Evolutionary conservation across 2,329 filamentous ascomycete genomes (phyloP).

Genomic region (Raffaelea albimanens): DNA sequence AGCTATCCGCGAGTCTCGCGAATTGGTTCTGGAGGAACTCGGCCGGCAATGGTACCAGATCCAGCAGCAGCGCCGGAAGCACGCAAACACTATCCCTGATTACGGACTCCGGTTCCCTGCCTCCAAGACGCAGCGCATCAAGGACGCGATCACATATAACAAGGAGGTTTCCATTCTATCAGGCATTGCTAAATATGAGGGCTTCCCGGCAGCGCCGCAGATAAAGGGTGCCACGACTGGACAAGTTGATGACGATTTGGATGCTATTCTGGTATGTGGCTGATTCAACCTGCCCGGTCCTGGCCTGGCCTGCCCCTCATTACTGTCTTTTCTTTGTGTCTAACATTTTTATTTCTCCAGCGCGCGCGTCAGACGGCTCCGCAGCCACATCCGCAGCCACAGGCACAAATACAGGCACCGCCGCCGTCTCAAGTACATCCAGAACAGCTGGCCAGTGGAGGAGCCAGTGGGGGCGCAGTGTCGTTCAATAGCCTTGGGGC

Average conservation of each 20-base stretch:
- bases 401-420: not conserved
- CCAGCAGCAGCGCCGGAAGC: conserved; percentile 64
- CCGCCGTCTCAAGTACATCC: not conserved
- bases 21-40: conserved; percentile 67
- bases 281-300: too few relatives aligned
- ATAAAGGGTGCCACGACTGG: conserved; percentile 61
- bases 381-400: conserved; percentile 21
- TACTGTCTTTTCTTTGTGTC: too few relatives aligned
- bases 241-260: conserved; percentile 79
- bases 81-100: conserved; percentile 69
- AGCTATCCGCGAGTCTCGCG: conserved; percentile 70
- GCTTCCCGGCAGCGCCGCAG: conserved; percentile 89
- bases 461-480: conserved; percentile 13
- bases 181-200: conserved; percentile 87
- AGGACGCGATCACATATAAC: conserved; percentile 86
- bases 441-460: not conserved
- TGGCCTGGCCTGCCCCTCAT: too few relatives aligned
- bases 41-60: conserved; percentile 90
- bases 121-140: conserved; percentile 65
- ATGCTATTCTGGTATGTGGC: conserved; percentile 72
- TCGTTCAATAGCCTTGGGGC: conserved; percentile 44
- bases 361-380: conserved; percentile 20
- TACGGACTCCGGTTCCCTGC: conserved; percentile 75
- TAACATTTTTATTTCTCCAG: too few relatives aligned
- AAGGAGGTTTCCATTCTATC: conserved; percentile 86